These are phyloP conservation scores for Trametes cubensis DNA, from an alignment of 768 basidiomycete genomes.

Conservation along the genomic window DNA sequence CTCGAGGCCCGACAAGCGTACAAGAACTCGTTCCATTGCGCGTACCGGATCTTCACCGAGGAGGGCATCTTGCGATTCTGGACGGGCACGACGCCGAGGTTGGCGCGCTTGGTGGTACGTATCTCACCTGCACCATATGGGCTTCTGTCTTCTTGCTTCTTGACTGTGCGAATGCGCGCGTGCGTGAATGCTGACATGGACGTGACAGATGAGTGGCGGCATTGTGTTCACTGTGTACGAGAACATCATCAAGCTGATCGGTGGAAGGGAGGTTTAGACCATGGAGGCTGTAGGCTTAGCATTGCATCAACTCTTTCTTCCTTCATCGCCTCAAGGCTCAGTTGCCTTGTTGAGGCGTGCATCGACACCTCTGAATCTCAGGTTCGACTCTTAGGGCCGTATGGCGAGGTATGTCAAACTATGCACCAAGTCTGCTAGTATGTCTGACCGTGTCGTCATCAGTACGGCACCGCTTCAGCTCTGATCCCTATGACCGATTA, in stretches of 20 bases:
- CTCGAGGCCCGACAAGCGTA: slow-evolving; percentile 82
- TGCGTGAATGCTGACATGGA: neutral
- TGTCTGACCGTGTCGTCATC: too few species aligned
- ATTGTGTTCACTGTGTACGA: slow-evolving; percentile 95
- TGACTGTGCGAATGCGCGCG: neutral
- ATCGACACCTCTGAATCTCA: too few species aligned
- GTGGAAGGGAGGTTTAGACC: slow-evolving; percentile 33
- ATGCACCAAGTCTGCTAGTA: too few species aligned
- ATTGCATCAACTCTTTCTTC: neutral
- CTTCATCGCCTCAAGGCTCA: too few species aligned
- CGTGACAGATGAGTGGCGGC: slow-evolving; percentile 78
- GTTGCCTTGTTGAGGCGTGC: neutral
- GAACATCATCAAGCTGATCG: slow-evolving; percentile 63
- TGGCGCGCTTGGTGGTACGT: slow-evolving; percentile 82
- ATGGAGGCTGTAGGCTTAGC: neutral
- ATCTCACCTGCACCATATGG: neutral
- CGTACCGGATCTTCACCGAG: slow-evolving; percentile 90
- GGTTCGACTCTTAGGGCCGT: neutral
- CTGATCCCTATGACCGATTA: too few species aligned
- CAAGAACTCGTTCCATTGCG: slow-evolving; percentile 94
- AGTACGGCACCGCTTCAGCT: too few species aligned
- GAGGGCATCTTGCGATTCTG: slow-evolving; percentile 93
- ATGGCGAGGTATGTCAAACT: too few species aligned
- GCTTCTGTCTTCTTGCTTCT: neutral
- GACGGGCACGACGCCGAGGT: slow-evolving; percentile 92